Conservation (phyloP, 257 asterid species). For the Perilla frutescens region DNA sequence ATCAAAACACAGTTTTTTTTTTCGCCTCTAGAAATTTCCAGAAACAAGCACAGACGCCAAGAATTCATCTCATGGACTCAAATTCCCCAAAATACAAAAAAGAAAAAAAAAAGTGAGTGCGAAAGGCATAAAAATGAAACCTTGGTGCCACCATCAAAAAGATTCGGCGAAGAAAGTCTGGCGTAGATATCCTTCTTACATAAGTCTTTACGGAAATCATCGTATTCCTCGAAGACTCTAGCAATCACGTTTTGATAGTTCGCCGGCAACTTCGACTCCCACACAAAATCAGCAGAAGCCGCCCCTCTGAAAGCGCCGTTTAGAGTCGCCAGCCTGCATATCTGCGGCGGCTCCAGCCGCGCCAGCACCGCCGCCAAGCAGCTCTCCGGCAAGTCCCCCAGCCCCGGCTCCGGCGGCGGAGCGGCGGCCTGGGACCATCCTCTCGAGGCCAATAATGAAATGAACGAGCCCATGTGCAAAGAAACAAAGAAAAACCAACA, state of each 20-base stretch:
- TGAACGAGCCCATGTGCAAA: conserved; percentile 51
- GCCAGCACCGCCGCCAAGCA: conserved; percentile 56
- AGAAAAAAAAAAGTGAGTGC: background rate
- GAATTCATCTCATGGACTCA: background rate
- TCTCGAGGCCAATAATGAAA: conserved; percentile 42
- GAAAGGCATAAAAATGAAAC: conserved; percentile 29
- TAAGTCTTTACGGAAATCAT: conserved; percentile 34
- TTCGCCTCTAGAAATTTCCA: conserved; percentile 49
- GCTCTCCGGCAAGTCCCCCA: conserved; percentile 77
- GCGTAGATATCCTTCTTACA: conserved; percentile 69
- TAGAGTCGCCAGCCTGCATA: conserved; percentile 53
- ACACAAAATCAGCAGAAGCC: conserved; percentile 68
- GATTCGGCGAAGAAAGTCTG: conserved; percentile 56
- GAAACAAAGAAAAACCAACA: background rate
- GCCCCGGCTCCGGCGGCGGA: conserved; percentile 37
- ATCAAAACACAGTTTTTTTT: too few species aligned
- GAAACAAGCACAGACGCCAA: background rate
- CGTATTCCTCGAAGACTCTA: conserved; percentile 46
- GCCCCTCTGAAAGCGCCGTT: conserved; percentile 69
- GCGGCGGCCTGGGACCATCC: conserved; percentile 1
- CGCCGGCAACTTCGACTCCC: conserved; percentile 67
- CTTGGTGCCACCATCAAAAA: conserved; percentile 70
- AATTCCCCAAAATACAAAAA: background rate
- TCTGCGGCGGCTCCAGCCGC: conserved; percentile 70
- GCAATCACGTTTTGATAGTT: conserved; percentile 55